Base-by-base conservation (phyloP, 164 flowering plant genomes). In the Magnolia kwangsiensis region DNA sequence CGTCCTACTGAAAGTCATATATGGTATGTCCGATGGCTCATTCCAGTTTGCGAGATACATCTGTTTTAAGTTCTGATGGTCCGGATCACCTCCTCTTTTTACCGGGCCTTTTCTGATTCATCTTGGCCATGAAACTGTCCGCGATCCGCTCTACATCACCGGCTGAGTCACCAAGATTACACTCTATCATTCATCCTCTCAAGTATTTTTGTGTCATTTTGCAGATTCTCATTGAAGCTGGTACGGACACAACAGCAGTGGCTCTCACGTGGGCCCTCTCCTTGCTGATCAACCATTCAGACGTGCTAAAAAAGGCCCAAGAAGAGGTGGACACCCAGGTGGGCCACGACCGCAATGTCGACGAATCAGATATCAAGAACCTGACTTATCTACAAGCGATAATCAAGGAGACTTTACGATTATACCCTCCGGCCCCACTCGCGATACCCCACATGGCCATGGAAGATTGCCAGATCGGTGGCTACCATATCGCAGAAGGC, bases 371-470 rank as follows among this genome's bases (percentile, higher is more conserved):
- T 29, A 64, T 81, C 72, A 75, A 68, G 75, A 79, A 75, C 74
- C 79, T 81, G 4, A 18, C 51, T 29, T 83, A 81, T 69, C 61
- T 83, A 10, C 80, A 81, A 69, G 86, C 86, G 51, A 77, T 77
- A 18, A 51, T 79, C 55, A 79, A 83, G 9, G 83, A 81, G 74
- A 63, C 59, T 4, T 9, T 55, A 9, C 59, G 59, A 9, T 14
- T 55, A 9, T 55, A 55, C 59, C 59, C 59, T 79, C 5, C 5
- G 78, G 58, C 75, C 79, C 21, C 51, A 76, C 5, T 78, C 70
- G 76, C 82, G 16, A 55, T 55, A 9, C 59, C 59, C 16, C 80
- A 77, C 1, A 75, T 75, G 51, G 79, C 84, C 66, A 67, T 67
- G 21, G 78, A 78, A 37, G 80, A 80, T 59, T 80, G 82, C 80